phyloP scores from a whole-genome alignment of 345 rosid species.

The Syzygium jambos region DNA sequence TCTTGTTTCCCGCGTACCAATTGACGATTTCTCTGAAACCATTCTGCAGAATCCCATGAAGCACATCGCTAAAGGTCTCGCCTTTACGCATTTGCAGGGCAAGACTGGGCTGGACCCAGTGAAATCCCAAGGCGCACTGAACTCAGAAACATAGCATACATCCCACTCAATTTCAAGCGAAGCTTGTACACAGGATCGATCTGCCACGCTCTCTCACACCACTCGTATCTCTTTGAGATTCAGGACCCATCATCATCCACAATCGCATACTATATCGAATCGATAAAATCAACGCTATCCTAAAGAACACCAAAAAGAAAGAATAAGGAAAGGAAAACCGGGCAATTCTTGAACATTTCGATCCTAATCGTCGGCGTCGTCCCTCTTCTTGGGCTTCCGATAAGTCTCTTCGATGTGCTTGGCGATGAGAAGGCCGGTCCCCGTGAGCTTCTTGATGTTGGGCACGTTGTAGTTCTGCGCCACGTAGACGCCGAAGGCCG shows the following conservation, averaged over 20 bases:
- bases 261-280: background rate
- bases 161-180: background rate
- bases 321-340: background rate
- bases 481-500: constrained; percentile 41
- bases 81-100: background rate
- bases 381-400: constrained; percentile 33
- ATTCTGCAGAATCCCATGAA: background rate
- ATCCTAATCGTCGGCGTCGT: constrained; percentile 1
- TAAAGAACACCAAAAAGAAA: background rate
- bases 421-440: constrained; percentile 31
- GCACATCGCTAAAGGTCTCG: background rate
- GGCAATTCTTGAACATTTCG: background rate
- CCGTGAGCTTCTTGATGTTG: constrained; percentile 35
- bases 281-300: background rate
- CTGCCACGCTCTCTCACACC: background rate
- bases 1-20: background rate
- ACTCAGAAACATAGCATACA: background rate
- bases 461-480: constrained; percentile 75
- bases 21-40: background rate
- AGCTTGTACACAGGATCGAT: background rate
- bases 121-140: background rate
- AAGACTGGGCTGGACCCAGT: background rate
- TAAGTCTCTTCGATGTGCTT: constrained; percentile 57
- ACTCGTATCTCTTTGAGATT: background rate
- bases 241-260: background rate